Percentiles rank a stretch among this genome's conserved stretches.
These are phyloP conservation scores for Dionaea muscipula DNA, from an alignment of 179 eudicot species.

Conservation along the genomic window DNA sequence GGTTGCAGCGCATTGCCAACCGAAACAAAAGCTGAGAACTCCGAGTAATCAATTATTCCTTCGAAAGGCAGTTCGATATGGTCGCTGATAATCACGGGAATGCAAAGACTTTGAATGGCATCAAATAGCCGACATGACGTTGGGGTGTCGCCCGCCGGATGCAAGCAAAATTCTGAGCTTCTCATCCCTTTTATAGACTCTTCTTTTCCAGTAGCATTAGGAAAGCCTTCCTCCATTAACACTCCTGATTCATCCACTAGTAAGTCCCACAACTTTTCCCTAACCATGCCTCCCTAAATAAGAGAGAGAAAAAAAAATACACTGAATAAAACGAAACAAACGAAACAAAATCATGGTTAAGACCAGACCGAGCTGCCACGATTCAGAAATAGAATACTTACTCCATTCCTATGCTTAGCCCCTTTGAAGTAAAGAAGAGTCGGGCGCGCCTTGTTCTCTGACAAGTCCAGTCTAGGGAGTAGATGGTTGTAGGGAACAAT, in stretches of 20 bases:
- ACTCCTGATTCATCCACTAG: slow-evolving; percentile 55
- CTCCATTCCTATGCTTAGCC: slow-evolving; percentile 87
- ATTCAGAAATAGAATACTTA: slow-evolving; percentile 19
- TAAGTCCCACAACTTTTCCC: slow-evolving; percentile 76
- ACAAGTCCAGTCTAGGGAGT: slow-evolving; percentile 48
- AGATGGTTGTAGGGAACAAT: slow-evolving; percentile 79
- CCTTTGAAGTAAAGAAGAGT: slow-evolving; percentile 89
- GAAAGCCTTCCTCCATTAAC: slow-evolving; percentile 89
- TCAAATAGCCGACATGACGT: slow-evolving; percentile 91
- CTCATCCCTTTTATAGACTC: slow-evolving; percentile 89
- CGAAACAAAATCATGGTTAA: too few species aligned
- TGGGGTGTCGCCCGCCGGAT: slow-evolving; percentile 97
- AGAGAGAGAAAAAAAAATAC: too few species aligned
- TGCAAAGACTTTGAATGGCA: slow-evolving; percentile 87
- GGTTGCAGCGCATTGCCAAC: slow-evolving; percentile 56
- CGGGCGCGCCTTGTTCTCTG: slow-evolving; percentile 51
- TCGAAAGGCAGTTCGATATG: slow-evolving; percentile 83
- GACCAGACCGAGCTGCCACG: background rate
- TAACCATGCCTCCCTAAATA: slow-evolving; percentile 83
- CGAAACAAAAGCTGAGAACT: slow-evolving; percentile 63
- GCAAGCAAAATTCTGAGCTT: slow-evolving; percentile 75
- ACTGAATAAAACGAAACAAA: too few species aligned
- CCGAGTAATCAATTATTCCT: slow-evolving; percentile 73
- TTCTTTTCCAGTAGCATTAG: slow-evolving; percentile 77
- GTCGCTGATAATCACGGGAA: slow-evolving; percentile 87